Conservation (phyloP, 257 asterid species). For the Ilex aquifolium region DNA sequence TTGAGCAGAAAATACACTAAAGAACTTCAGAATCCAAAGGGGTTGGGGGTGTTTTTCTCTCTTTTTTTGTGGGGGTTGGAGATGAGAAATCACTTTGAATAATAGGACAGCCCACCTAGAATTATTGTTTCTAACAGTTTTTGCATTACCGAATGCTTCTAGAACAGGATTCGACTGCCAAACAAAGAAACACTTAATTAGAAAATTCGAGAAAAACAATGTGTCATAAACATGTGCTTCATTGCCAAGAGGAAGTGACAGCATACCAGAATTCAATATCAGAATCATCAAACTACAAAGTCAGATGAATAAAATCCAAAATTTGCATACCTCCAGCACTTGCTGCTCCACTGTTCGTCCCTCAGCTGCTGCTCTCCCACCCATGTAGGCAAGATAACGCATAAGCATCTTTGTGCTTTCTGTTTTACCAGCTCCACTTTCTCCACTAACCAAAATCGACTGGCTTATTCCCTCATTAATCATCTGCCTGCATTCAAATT, state of each 20-base stretch:
- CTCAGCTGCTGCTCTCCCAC: constrained; percentile 59
- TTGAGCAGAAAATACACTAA: too few relatives aligned
- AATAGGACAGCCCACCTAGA: constrained; percentile 49
- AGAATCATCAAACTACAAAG: too few relatives aligned
- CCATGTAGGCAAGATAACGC: constrained; percentile 89
- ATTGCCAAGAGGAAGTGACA: too few relatives aligned
- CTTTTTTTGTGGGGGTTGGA: too few relatives aligned
- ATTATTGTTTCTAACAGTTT: constrained; percentile 84
- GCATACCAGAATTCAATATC: too few relatives aligned
- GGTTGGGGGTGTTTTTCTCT: too few relatives aligned
- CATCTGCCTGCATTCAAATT: constrained; percentile 60
- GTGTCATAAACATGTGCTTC: too few relatives aligned
- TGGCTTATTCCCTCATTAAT: constrained; percentile 69
- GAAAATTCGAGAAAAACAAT: constrained; percentile 4
- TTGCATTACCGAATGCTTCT: constrained; percentile 96
- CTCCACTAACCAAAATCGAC: constrained; percentile 91
- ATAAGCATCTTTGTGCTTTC: constrained; percentile 86
- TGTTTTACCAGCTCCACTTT: constrained; percentile 97
- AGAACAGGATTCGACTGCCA: constrained; percentile 89
- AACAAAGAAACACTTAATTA: constrained; percentile 10
- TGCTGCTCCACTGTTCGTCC: constrained; percentile 78
- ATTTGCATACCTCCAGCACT: constrained; percentile 78
- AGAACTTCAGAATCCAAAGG: too few relatives aligned
- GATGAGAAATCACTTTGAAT: too few relatives aligned
- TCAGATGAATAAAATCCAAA: neutral